Evolutionary conservation across 192 early-diverging fungal species (phyloP), one percentile per base, ranked within the genome.

Genomic region (Chytriomyces sp.): DNA sequence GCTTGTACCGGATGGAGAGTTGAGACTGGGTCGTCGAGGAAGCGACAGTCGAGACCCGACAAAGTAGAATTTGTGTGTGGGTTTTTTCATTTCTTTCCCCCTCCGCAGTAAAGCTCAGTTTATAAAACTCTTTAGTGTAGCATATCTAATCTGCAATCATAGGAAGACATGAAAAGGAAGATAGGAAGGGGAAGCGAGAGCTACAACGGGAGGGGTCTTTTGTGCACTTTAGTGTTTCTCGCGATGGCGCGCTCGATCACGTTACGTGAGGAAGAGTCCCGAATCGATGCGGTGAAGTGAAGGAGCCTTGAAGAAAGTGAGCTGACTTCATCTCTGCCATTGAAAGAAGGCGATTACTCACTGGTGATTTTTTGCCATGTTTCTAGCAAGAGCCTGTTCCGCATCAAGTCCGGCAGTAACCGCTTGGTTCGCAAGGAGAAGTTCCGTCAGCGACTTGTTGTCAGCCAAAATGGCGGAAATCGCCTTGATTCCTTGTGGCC

Each of bases 191-290:
- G n/a, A n/a, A n/a, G n/a, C n/a, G n/a, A n/a, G n/a, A n/a, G n/a
- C n/a, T n/a, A n/a, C n/a, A n/a, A n/a, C n/a, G n/a, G n/a, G n/a
- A n/a, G n/a, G n/a, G n/a, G n/a, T n/a, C n/a, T n/a, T n/a, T n/a
- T n/a, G n/a, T n/a, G n/a, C n/a, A 68, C 65, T 17, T 68, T 74
- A 30, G 67, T 75, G 72, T 75, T 75, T 73, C 74, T 75, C 4
- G 74, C 41, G 5, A 75, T 40, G 32, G 73, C 68, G 25, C 74
- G 73, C 25, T 75, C 74, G 8, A 75, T 54, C 39, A 57, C 41
- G n/a, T 59, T 59, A 62, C 74, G 55, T 10, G 74, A 75, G 17
- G 74, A 59, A n/a, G 60, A 28, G 66, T 75, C 70, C 32, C 74
- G 53, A 31, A 75, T 75, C 12, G 54, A 28, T 22, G 40, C 52